Evolutionary conservation across 495 filamentous ascomycete genomes (phyloP), one percentile per base, ranked within the genome.

Genomic region (Pseudevernia furfuracea): DNA sequence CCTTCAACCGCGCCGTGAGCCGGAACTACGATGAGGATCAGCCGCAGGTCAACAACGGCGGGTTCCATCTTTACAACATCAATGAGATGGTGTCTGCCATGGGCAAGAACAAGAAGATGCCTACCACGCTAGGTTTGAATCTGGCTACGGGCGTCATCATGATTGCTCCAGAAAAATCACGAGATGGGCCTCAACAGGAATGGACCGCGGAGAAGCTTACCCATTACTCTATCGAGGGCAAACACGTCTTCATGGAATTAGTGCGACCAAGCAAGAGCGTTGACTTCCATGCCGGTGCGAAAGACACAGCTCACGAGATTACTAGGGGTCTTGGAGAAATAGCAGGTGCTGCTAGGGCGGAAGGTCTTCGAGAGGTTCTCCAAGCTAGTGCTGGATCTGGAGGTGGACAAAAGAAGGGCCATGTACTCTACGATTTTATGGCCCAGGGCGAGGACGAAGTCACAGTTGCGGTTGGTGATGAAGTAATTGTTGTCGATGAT

Each of bases 381-480:
- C 88, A 87, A 63, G 93, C 92, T 25, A 85, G 85, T 32, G 77
- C 85, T 55, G 74, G 77, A 21, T 55, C 52, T 56, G 81, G 80
- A 30, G 79, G 76, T 56, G 83, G 83, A 55, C 89, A 89, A 76
- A 94, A 89, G 75, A 87, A 82, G 60, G 94, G 94, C 17, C 82
- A 88, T 43, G 84, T 99, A 64, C 78, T 96, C 56, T 97, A 96
- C 71, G 93, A 97, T 71, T 99, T 99, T 69, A 87, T 89, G 85
- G 95, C 94, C 3, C 92, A 97, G 73, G 91, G 92, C 28, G 88
- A 96, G 23, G 94, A 97, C 72, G 94, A 99, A 75, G 94, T 99
- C 59, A 96, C 91, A 0, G 94, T 99, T 49, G 85, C 80, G 19
- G 83, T 87, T 58, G 92, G 87, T 17, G 95, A 99, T 71, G 94